A percentile compares a stretch with the other conserved stretches of the same genome.
These are phyloP conservation scores for Arabidopsis hybrid DNA, from an alignment of 441 rosid species.

Conservation along the genomic window DNA sequence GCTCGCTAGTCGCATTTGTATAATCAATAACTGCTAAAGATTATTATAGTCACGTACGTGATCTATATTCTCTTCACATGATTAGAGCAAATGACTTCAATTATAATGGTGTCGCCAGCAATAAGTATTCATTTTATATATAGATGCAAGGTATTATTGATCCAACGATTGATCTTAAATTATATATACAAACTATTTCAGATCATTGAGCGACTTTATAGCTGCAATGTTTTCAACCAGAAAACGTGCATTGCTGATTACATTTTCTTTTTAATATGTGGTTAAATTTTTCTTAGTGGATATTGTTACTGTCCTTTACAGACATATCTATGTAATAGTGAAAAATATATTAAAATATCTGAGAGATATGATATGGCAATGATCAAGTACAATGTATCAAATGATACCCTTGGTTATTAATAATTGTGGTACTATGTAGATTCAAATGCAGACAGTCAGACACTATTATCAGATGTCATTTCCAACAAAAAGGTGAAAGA, in stretches of 20 bases:
- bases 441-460: slow-evolving; percentile 31
- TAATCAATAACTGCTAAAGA: not conserved
- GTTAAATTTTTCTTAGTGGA: not conserved
- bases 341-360: not conserved
- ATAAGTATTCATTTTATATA: not conserved
- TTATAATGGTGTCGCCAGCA: slow-evolving; percentile 22
- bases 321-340: not conserved
- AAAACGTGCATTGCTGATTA: slow-evolving; percentile 25
- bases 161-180: not conserved
- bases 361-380: slow-evolving; percentile 18
- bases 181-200: not conserved
- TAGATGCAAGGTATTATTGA: slow-evolving; percentile 5
- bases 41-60: not conserved
- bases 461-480: slow-evolving; percentile 36
- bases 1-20: not conserved
- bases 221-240: slow-evolving; percentile 17
- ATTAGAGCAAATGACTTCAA: slow-evolving; percentile 23
- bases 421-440: slow-evolving; percentile 22
- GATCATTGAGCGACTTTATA: slow-evolving; percentile 4
- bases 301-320: slow-evolving; percentile 4
- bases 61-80: slow-evolving; percentile 36
- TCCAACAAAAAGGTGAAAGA: slow-evolving; percentile 28
- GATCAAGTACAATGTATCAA: slow-evolving; percentile 35
- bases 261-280: not conserved
- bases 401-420: slow-evolving; percentile 25